phyloP scores from a whole-genome alignment of 2,329 filamentous ascomycete species.

The Fusarium euwallaceae region DNA sequence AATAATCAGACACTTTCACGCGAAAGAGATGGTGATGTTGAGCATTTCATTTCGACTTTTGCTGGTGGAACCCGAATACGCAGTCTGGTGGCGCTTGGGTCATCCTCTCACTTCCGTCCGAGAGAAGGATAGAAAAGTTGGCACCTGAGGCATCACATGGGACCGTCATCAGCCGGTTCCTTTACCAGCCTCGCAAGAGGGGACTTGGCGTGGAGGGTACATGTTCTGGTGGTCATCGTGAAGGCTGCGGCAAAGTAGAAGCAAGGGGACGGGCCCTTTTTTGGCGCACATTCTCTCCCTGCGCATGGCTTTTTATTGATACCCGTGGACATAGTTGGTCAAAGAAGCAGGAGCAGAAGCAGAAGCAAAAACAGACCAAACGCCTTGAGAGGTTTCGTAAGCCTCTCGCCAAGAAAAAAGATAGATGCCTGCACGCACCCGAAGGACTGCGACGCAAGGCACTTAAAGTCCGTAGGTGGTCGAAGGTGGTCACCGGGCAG shows the following conservation, averaged over 20 bases:
- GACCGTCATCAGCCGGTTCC: constrained; percentile 17
- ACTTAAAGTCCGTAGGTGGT: neutral
- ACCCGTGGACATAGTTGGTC: neutral
- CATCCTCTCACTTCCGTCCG: neutral
- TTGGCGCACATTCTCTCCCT: neutral
- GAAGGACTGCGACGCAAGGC: neutral
- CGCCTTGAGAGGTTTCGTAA: neutral
- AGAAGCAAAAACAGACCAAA: neutral
- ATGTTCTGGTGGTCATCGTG: neutral
- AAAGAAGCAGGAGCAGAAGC: constrained; percentile 16
- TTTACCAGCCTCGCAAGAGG: constrained; percentile 25
- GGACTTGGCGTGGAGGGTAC: constrained; percentile 8
- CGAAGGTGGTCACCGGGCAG: neutral
- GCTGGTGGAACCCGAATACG: constrained; percentile 2
- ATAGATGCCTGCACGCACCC: neutral
- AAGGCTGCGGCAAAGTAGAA: neutral
- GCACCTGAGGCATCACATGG: constrained; percentile 36
- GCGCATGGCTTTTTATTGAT: neutral
- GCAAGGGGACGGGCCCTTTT: constrained; percentile 1
- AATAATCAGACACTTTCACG: neutral
- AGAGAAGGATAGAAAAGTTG: neutral
- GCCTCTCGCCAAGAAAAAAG: constrained; percentile 6
- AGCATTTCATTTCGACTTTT: neutral
- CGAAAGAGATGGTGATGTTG: neutral
- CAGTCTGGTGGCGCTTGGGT: neutral